Percentiles rank a stretch among this genome's conserved stretches.
Conservation (phyloP, 2,329 filamentous ascomycete species). For the Phialophora tarda region DNA sequence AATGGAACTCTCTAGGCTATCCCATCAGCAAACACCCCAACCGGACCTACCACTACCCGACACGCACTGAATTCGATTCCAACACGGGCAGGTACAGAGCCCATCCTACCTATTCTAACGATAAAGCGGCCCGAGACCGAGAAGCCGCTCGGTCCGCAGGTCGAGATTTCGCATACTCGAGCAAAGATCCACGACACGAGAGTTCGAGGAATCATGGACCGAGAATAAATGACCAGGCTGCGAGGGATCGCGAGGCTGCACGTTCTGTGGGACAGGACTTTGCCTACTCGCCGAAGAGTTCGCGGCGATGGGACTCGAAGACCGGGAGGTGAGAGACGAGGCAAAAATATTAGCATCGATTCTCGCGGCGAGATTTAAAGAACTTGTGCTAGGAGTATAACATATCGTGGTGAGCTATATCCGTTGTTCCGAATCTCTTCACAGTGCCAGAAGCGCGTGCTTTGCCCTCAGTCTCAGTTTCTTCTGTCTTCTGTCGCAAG, state of each 20-base stretch:
- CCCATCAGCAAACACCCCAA: slow-evolving; percentile 3
- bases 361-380: neutral
- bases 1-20: slow-evolving; percentile 2
- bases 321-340: neutral
- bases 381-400: neutral
- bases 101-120: slow-evolving; percentile 5
- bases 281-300: neutral
- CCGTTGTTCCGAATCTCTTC: neutral
- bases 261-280: neutral
- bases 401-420: neutral
- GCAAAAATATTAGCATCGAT: neutral
- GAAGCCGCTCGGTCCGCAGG: neutral
- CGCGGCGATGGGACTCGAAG: neutral
- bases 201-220: slow-evolving; percentile 7
- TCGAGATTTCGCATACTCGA: slow-evolving; percentile 23
- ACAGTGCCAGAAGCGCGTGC: neutral
- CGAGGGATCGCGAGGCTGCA: neutral
- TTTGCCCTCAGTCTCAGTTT: neutral
- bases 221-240: slow-evolving; percentile 6
- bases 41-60: slow-evolving; percentile 3
- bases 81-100: slow-evolving; percentile 3
- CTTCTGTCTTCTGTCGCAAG: neutral
- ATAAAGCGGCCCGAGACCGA: slow-evolving; percentile 11
- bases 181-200: slow-evolving; percentile 16
- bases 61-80: neutral